Base-by-base conservation (phyloP, 176 grass and related monocot genomes). In the Musa acuminata region DNA sequence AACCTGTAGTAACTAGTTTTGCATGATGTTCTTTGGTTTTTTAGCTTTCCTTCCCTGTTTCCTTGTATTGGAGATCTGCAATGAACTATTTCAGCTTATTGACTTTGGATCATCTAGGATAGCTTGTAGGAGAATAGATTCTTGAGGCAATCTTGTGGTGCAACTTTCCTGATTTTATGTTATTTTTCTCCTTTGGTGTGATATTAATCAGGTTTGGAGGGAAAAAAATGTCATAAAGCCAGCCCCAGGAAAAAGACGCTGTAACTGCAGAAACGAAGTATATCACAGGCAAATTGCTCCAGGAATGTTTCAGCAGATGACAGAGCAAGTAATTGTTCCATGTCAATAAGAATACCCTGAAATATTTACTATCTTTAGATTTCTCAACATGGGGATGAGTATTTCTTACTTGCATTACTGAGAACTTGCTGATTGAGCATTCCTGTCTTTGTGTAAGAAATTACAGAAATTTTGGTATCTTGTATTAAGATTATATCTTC, bases 281-380 rank as follows among this genome's bases (percentile, higher is more conserved):
- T 94, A 99, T 74, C 95, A 99, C 58, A 84, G 84, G 68, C 95
- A 99, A 81, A 99, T 99, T 79, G 95, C 86, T 72, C 95, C 91
- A 75, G 95, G 95, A 91, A 99, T 99, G 95, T 99, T 85, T 80
- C 95, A 99, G 77, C 95, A 99, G 67, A 91, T 99, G 95, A 94
- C 95, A 8, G 86, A 99, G 76, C 88, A 94, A 88, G 95, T 99
- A 81, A 54, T 8, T 51, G 17, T 50, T 3, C 53, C 7, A 23
- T 72, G 48, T 63, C 27, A 19, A 60, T 5, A 24, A 62, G 35
- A 26, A 53, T 1, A 19, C 19, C 43, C 11, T 48, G 17, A 49
- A n/a, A 16, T 35, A 53, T 9, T 79, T 48, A 55, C 0, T 79
- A 19, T 54, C 20, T 49, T 9, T 12, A 11, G 16, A 11, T 78